A percentile compares a stretch with the other conserved stretches of the same genome.
phyloP scores from a whole-genome alignment of 129 eudicot species.

The Flaveria bidentis region DNA sequence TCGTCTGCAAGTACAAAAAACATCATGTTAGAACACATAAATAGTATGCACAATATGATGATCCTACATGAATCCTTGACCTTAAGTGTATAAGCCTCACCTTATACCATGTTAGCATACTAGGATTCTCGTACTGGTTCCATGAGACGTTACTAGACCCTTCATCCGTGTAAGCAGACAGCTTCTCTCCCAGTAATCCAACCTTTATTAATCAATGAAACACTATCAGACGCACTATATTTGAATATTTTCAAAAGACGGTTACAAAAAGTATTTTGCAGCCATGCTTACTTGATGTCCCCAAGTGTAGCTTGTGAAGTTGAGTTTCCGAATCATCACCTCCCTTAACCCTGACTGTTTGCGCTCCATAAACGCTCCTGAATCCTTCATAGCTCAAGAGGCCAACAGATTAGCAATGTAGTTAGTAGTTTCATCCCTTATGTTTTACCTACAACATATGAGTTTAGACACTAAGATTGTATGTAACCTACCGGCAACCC shows the following conservation, averaged over 20 bases:
- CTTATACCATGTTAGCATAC: conserved; percentile 82
- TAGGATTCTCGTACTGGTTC: conserved; percentile 39
- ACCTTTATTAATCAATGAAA: conserved; percentile 42
- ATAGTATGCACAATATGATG: not conserved
- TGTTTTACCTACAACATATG: not conserved
- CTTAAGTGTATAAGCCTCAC: conserved; percentile 31
- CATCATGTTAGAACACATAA: not conserved
- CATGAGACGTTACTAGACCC: conserved; percentile 54
- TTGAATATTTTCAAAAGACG: not conserved
- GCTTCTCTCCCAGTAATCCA: conserved; percentile 72
- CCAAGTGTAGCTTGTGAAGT: conserved; percentile 59
- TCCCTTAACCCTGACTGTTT: conserved; percentile 44
- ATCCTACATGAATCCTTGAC: not conserved
- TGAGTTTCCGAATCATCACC: conserved; percentile 45
- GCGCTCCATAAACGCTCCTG: conserved; percentile 74
- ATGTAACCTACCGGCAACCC: conserved; percentile 73
- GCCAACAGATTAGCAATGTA: not conserved
- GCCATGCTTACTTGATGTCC: conserved; percentile 65
- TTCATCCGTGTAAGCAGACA: conserved; percentile 44
- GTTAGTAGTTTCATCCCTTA: not conserved
- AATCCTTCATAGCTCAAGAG: conserved; percentile 51
- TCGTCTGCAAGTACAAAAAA: conserved; percentile 43
- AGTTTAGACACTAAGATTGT: not conserved
- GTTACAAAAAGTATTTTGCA: not conserved
- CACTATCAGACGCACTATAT: not conserved